A percentile compares a stretch with the other conserved stretches of the same genome.
Conservation (phyloP, 257 asterid genomes). For the Oldenlandia corymbosa region DNA sequence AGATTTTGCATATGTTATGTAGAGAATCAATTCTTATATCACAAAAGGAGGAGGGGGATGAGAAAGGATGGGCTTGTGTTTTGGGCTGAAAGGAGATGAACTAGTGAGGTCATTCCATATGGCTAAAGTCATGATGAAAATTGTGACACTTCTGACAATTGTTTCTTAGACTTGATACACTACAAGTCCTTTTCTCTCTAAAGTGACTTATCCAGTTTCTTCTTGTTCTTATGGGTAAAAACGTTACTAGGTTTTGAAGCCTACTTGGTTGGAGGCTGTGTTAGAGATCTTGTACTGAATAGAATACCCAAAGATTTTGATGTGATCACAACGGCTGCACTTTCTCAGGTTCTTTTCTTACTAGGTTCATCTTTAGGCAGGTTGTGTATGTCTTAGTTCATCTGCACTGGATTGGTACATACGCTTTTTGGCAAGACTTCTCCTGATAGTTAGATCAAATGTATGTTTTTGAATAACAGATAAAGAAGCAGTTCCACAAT, state of each 20-base stretch:
- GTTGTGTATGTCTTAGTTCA: conserved; percentile 5
- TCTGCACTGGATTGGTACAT: background rate
- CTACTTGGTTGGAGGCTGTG: conserved; percentile 97
- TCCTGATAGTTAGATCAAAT: background rate
- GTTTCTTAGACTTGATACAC: background rate
- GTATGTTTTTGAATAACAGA: conserved; percentile 33
- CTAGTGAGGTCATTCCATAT: background rate
- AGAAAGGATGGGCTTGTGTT: background rate
- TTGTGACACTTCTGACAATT: background rate
- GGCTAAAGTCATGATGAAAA: conserved; percentile 1
- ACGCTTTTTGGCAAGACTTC: background rate
- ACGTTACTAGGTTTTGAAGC: conserved; percentile 60
- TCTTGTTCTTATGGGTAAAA: background rate
- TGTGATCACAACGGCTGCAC: conserved; percentile 74
- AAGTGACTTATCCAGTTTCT: background rate
- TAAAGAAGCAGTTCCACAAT: conserved; percentile 36
- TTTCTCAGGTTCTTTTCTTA: conserved; percentile 37
- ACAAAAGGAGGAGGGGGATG: background rate
- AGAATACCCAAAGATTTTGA: conserved; percentile 89
- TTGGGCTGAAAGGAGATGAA: background rate
- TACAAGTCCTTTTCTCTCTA: background rate
- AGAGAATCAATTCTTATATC: background rate
- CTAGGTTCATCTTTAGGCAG: too few relatives aligned
- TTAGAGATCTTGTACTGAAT: conserved; percentile 81
- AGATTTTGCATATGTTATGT: background rate